These are phyloP conservation scores for Nannochloropsis salina DNA, from an alignment of 108 stramenopile species.

Conservation along the genomic window DNA sequence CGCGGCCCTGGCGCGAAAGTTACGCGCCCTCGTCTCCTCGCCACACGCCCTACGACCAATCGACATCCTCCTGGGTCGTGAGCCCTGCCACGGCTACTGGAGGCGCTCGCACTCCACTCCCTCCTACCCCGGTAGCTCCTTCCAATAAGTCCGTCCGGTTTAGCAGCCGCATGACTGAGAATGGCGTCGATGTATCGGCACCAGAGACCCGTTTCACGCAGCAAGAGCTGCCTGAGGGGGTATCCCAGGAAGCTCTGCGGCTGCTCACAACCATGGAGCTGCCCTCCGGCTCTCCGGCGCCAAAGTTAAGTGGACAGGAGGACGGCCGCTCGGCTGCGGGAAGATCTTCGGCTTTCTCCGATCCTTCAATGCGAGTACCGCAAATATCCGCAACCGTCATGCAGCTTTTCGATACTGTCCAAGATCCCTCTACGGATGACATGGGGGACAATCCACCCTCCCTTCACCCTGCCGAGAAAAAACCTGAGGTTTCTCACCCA, in stretches of 20 bases:
- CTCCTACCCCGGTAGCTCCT: too few relatives aligned
- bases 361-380: background rate
- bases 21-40: background rate
- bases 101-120: too few relatives aligned
- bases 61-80: background rate
- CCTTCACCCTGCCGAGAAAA: too few relatives aligned
- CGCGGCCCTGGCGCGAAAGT: too few relatives aligned
- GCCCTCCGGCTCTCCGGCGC: background rate
- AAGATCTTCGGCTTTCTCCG: too few relatives aligned
- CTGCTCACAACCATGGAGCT: background rate
- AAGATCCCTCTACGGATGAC: background rate
- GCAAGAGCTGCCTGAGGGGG: background rate
- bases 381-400: background rate
- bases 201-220: background rate
- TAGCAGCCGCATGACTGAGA: background rate
- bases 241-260: background rate
- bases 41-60: background rate
- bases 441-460: too few relatives aligned
- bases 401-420: background rate
- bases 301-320: too few relatives aligned
- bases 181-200: background rate
- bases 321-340: too few relatives aligned
- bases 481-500: too few relatives aligned
- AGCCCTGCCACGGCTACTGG: too few relatives aligned
- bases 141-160: background rate